Conservation (phyloP, 768 basidiomycete genomes). For the Favolaschia claudopus region DNA sequence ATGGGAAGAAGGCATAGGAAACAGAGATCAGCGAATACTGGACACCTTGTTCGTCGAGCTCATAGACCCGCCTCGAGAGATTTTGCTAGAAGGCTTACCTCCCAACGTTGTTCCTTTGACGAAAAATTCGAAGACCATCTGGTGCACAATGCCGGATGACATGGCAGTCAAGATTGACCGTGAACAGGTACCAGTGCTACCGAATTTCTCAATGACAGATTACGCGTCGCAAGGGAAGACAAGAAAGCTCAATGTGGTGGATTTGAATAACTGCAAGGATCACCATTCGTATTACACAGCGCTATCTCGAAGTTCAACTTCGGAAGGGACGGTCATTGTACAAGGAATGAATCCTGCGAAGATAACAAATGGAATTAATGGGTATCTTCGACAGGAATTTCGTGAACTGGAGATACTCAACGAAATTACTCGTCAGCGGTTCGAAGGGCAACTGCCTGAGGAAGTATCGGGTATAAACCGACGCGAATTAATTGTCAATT, state of each 20-base stretch:
- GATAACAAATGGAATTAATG: slow-evolving; percentile 15
- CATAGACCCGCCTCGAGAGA: slow-evolving; percentile 27
- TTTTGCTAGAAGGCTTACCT: slow-evolving; percentile 35
- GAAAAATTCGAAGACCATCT: slow-evolving; percentile 1
- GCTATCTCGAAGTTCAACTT: slow-evolving; percentile 33
- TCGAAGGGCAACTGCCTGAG: background rate
- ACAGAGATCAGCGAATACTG: slow-evolving; percentile 8
- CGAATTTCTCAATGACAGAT: slow-evolving; percentile 43
- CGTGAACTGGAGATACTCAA: background rate
- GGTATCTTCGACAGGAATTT: too few relatives aligned
- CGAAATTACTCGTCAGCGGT: slow-evolving; percentile 6
- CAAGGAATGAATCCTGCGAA: slow-evolving; percentile 18
- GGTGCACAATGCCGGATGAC: slow-evolving; percentile 25
- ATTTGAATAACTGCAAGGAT: slow-evolving; percentile 26
- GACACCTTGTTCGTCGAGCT: slow-evolving; percentile 40
- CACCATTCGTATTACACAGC: slow-evolving; percentile 39
- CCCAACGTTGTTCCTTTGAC: slow-evolving; percentile 40
- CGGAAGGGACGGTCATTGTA: slow-evolving; percentile 29
- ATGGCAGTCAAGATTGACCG: slow-evolving; percentile 17
- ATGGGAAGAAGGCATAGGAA: background rate
- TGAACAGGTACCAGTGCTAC: slow-evolving; percentile 30
- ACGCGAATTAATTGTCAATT: too few relatives aligned
- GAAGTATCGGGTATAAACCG: too few relatives aligned
- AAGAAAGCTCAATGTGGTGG: slow-evolving; percentile 32
- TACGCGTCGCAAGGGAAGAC: slow-evolving; percentile 41